Conservation (phyloP, 345 rosid genomes). For the Corchorus capsularis region DNA sequence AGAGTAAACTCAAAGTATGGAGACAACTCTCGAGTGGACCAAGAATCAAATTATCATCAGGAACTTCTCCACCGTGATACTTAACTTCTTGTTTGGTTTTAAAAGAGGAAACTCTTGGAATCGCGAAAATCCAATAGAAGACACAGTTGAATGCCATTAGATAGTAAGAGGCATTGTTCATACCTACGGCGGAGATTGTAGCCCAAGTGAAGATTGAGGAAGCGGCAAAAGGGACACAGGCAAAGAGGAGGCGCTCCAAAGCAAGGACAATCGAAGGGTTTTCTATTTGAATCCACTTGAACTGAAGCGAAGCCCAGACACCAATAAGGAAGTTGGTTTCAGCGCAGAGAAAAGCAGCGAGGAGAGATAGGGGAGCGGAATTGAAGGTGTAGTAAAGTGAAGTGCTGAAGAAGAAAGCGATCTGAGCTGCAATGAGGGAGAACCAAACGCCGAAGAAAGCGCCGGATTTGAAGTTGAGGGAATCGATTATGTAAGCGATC, state of each 20-base stretch:
- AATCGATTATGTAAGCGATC: conserved; percentile 91
- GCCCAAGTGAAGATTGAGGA: conserved; percentile 96
- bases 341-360: conserved; percentile 77
- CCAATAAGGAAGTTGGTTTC: conserved; percentile 81
- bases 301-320: conserved; percentile 93
- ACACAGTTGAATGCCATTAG: conserved; percentile 71
- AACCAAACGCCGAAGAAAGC: conserved; percentile 89
- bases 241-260: conserved; percentile 86
- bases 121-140: conserved; percentile 91
- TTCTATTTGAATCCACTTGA: conserved; percentile 95
- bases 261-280: conserved; percentile 86
- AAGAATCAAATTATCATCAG: conserved; percentile 82
- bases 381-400: conserved; percentile 60
- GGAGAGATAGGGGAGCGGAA: conserved; percentile 61
- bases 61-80: conserved; percentile 93
- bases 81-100: conserved; percentile 77
- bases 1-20: conserved; percentile 78
- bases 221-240: conserved; percentile 77
- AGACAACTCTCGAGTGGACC: conserved; percentile 79
- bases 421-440: conserved; percentile 81
- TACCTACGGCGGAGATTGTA: conserved; percentile 85
- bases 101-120: conserved; percentile 86
- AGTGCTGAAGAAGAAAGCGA: conserved; percentile 89
- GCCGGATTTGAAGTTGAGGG: conserved; percentile 76
- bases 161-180: conserved; percentile 82